Conservation (phyloP, 805 yeast species). For the Nakazawaea peltata region DNA sequence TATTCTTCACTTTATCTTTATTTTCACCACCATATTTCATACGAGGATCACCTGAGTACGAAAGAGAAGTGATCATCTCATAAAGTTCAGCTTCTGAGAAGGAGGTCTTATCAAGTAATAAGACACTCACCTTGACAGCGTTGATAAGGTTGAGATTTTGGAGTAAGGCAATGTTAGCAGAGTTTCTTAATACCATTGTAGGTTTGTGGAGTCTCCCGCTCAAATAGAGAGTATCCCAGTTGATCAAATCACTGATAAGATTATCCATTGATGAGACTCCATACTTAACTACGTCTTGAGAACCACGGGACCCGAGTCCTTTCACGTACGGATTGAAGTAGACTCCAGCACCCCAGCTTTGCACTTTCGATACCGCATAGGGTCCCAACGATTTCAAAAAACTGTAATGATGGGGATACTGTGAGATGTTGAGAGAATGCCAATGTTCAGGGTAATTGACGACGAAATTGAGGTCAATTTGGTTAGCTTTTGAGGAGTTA, state of each 20-base stretch:
- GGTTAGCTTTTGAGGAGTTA: constrained; percentile 29
- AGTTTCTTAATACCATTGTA: constrained; percentile 64
- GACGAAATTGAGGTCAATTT: constrained; percentile 78
- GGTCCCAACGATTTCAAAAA: constrained; percentile 53
- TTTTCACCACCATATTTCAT: constrained; percentile 85
- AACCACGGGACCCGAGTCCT: constrained; percentile 34
- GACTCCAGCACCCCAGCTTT: constrained; percentile 78
- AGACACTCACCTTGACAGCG: constrained; percentile 64
- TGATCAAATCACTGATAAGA: constrained; percentile 59
- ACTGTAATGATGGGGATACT: constrained; percentile 74
- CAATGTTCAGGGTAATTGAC: constrained; percentile 70
- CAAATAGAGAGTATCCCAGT: constrained; percentile 80
- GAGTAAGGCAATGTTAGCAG: constrained; percentile 52
- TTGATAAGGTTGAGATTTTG: constrained; percentile 72
- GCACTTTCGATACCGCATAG: constrained; percentile 45
- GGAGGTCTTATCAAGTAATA: constrained; percentile 35
- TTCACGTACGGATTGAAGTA: constrained; percentile 88
- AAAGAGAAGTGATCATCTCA: constrained; percentile 67
- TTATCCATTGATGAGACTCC: constrained; percentile 70
- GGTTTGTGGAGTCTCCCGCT: constrained; percentile 96
- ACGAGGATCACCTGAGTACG: constrained; percentile 88
- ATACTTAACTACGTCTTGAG: constrained; percentile 52
- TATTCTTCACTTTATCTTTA: constrained; percentile 80
- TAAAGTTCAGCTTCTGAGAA: constrained; percentile 52
- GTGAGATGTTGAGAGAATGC: constrained; percentile 65